Evolutionary conservation across 2,329 filamentous ascomycete genomes (phyloP).

Genomic region (Zasmidium angulare): DNA sequence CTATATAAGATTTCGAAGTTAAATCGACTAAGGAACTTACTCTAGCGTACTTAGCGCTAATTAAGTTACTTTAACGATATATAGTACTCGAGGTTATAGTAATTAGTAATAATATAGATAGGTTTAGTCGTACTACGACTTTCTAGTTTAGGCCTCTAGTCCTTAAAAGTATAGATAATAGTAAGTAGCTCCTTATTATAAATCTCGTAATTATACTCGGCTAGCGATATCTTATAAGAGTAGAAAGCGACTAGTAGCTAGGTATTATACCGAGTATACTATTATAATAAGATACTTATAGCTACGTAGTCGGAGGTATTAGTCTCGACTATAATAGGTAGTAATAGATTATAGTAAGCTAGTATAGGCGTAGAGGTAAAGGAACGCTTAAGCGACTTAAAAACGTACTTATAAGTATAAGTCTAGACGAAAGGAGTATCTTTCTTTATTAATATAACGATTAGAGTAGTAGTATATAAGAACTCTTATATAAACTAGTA

Average conservation of each 20-base stretch:
- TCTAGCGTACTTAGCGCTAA: too few species aligned
- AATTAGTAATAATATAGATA: too few species aligned
- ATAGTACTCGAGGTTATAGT: too few species aligned
- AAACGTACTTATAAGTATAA: neutral
- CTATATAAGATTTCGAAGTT: constrained; percentile 31
- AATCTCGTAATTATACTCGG: too few species aligned
- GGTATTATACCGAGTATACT: neutral
- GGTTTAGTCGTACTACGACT: neutral
- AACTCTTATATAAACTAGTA: neutral
- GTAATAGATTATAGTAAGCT: neutral
- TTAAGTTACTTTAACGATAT: too few species aligned
- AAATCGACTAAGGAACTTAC: constrained; percentile 27
- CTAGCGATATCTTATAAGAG: too few species aligned
- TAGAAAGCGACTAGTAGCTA: constrained; percentile 5
- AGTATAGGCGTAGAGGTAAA: neutral
- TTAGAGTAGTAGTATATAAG: neutral
- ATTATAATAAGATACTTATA: neutral
- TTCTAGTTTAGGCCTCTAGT: constrained; percentile 29
- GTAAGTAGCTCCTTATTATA: constrained; percentile 36
- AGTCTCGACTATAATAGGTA: constrained; percentile 1
- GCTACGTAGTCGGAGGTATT: too few species aligned
- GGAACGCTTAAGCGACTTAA: neutral
- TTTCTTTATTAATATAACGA: neutral
- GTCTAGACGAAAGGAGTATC: neutral
- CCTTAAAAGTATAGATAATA: constrained; percentile 31